These are phyloP conservation scores for Solanum pinnatisectum DNA, from an alignment of 257 asterid genomes.

Conservation along the genomic window DNA sequence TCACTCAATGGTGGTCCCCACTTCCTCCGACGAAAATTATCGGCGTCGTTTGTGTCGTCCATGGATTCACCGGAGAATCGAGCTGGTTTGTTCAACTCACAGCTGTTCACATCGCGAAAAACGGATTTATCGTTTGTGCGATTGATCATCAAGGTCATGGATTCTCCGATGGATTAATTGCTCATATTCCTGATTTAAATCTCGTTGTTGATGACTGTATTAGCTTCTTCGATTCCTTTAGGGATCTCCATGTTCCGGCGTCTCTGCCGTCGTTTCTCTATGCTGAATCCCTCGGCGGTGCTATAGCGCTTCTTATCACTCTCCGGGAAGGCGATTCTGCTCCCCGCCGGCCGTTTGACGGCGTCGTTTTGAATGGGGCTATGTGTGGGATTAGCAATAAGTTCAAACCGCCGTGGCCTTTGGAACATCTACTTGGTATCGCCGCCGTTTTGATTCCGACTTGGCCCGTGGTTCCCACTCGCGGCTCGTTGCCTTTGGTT, in stretches of 20 bases:
- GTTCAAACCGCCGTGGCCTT: slow-evolving; percentile 96
- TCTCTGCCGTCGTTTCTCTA: slow-evolving; percentile 61
- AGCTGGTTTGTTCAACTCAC: slow-evolving; percentile 96
- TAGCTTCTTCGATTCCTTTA: slow-evolving; percentile 43
- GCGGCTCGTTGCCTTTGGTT: slow-evolving; percentile 65
- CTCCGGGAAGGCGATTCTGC: slow-evolving; percentile 49
- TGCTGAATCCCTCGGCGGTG: slow-evolving; percentile 90
- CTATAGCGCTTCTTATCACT: slow-evolving; percentile 69
- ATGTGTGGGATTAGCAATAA: slow-evolving; percentile 92
- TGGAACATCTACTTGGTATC: slow-evolving; percentile 76
- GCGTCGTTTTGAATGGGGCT: slow-evolving; percentile 83
- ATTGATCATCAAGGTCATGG: slow-evolving; percentile 98
- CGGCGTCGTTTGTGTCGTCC: slow-evolving; percentile 73
- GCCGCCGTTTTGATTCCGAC: slow-evolving; percentile 73
- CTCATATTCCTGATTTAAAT: slow-evolving; percentile 69
- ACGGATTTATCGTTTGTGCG: slow-evolving; percentile 93
- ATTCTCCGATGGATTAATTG: slow-evolving; percentile 67
- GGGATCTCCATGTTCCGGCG: slow-evolving; percentile 29
- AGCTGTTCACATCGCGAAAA: slow-evolving; percentile 53
- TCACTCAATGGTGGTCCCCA: slow-evolving; percentile 95
- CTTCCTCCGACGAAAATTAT: slow-evolving; percentile 25
- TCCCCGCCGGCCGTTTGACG: slow-evolving; percentile 52
- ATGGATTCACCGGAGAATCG: slow-evolving; percentile 96
- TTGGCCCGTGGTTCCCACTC: slow-evolving; percentile 84
- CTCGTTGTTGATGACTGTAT: slow-evolving; percentile 76